These are phyloP conservation scores for Megacollybia marginata DNA, from an alignment of 768 basidiomycete species.

Conservation along the genomic window DNA sequence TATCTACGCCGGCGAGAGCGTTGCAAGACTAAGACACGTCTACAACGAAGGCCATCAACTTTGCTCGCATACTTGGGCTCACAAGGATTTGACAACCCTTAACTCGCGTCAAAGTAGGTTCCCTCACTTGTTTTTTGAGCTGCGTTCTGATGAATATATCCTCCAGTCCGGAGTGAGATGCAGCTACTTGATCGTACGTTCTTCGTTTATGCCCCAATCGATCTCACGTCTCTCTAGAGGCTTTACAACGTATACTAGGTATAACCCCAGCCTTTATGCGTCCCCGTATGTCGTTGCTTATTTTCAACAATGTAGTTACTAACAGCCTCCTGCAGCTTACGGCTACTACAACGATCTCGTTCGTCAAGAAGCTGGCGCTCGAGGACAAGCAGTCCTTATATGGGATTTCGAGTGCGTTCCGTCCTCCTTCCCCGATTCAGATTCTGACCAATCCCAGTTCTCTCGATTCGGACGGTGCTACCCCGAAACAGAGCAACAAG, in stretches of 20 bases:
- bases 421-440: no score
- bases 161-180: slow-evolving; percentile 35
- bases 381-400: no score
- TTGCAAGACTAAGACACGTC: no score
- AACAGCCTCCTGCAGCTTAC: no score
- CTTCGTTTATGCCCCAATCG: neutral
- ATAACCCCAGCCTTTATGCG: no score
- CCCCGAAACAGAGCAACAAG: slow-evolving; percentile 19
- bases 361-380: slow-evolving; percentile 22
- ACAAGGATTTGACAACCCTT: no score
- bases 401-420: slow-evolving; percentile 34
- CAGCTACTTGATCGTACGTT: no score
- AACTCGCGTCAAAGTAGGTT: slow-evolving; percentile 32
- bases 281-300: slow-evolving; percentile 25
- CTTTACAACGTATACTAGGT: slow-evolving; percentile 32
- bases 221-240: slow-evolving; percentile 22
- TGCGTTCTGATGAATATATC: neutral
- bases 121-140: no score
- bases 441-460: slow-evolving; percentile 23
- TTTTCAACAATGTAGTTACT: neutral
- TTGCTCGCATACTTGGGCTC: no score
- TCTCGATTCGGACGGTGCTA: slow-evolving; percentile 27
- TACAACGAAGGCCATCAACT: no score
- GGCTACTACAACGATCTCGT: no score
- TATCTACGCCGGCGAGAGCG: no score